Percentiles rank a stretch among this genome's conserved stretches.
phyloP scores from a whole-genome alignment of 2,329 filamentous ascomycete genomes.

The Paecilomyces sp. region DNA sequence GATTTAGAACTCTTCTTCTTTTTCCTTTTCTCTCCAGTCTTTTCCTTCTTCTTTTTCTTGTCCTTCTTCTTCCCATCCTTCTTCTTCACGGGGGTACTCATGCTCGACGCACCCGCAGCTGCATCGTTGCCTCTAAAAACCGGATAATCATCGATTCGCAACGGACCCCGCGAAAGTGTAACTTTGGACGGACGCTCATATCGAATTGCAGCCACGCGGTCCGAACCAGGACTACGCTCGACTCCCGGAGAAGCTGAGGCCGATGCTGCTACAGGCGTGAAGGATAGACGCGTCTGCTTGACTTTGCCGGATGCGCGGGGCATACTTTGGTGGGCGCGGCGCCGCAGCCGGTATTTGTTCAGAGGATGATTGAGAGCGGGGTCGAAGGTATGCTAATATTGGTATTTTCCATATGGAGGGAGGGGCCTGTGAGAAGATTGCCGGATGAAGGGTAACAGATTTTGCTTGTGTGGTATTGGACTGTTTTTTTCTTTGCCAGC shows the following conservation, averaged over 20 bases:
- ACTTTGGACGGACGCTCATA: constrained; percentile 23
- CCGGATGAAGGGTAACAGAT: neutral
- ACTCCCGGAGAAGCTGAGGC: constrained; percentile 14
- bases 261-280: constrained; percentile 25
- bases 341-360: neutral
- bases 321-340: neutral
- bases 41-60: no score
- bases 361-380: neutral
- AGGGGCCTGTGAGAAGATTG: neutral
- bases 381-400: neutral
- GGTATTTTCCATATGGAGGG: neutral
- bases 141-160: constrained; percentile 5
- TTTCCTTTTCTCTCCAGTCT: neutral
- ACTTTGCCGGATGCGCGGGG: constrained; percentile 14
- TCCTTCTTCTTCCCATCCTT: neutral
- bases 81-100: neutral
- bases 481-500: neutral
- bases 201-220: constrained; percentile 25
- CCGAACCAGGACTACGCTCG: constrained; percentile 12
- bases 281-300: constrained; percentile 38
- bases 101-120: neutral
- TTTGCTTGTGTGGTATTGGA: neutral
- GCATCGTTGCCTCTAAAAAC: constrained; percentile 1
- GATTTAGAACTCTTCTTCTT: neutral
- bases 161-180: constrained; percentile 5